Base-by-base conservation (phyloP, 345 rosid genomes). In the Chamaenerion angustifolium region DNA sequence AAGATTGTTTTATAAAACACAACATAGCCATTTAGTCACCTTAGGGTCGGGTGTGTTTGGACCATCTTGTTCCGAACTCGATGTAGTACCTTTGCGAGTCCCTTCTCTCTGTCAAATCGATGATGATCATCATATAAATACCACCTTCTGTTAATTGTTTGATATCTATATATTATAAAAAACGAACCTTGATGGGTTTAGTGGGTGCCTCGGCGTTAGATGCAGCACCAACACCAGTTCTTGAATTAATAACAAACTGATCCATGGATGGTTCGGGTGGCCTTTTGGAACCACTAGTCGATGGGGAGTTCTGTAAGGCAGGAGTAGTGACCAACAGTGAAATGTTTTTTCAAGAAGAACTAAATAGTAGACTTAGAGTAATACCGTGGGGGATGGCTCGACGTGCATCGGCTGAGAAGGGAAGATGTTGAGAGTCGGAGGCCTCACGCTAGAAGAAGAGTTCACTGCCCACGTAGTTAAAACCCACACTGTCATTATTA, bases 331-430 rank as follows among this genome's bases (percentile, higher is more conserved):
- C n/a, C n/a, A n/a, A n/a, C n/a, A n/a, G n/a, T n/a, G 25, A 21
- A 21, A 21, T 21, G 25, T 21, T 21, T 21, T 21, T 21, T 21
- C 25, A 21, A 21, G 25, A 21, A 21, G n/a, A n/a, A n/a, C n/a
- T n/a, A 21, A 21, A 21, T 21, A 21, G 25, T 2, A 21, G 25
- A n/a, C n/a, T n/a, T n/a, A n/a, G n/a, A n/a, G n/a, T n/a, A 63
- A 72, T 73, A 64, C 19, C 71, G 45, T 42, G 84, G 6, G 37
- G 7, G 68, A 56, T 27, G 85, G 88, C 44, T 77, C 88, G 50
- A 64, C 79, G 62, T 85, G 95, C 96, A 88, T 88, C 47, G 99
- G 99, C 55, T 82, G 94, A 43, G 99, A 88, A 25, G 99, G 99
- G 68, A 93, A 93, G 62, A 93, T 93, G 77, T 85, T 88, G 43